phyloP scores from a whole-genome alignment of 2,329 filamentous ascomycete species.

The Fusarium xyrophilum region DNA sequence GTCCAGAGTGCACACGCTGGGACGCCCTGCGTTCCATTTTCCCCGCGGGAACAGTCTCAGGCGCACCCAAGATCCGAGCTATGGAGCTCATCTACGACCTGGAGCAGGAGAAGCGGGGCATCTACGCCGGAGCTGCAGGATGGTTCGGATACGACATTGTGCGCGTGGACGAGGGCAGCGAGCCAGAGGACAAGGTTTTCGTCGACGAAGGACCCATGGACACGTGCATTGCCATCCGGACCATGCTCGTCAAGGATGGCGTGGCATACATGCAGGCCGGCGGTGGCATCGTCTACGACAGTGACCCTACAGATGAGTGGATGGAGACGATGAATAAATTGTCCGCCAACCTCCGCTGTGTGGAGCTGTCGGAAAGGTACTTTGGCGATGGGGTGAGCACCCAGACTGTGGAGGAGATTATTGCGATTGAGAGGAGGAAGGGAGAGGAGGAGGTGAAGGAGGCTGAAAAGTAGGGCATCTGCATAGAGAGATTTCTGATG shows the following conservation, averaged over 20 bases:
- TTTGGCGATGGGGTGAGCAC: constrained; percentile 38
- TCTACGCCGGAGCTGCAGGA: constrained; percentile 95
- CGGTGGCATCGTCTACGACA: constrained; percentile 94
- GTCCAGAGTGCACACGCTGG: constrained; percentile 84
- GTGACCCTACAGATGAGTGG: constrained; percentile 89
- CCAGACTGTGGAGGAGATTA: constrained; percentile 41
- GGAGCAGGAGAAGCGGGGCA: constrained; percentile 89
- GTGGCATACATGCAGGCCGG: constrained; percentile 89
- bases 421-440: constrained; percentile 39
- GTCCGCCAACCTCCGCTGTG: constrained; percentile 52
- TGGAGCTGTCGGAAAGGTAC: constrained; percentile 40
- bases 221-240: constrained; percentile 80
- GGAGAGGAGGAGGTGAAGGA: constrained; percentile 40
- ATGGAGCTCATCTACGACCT: constrained; percentile 98
- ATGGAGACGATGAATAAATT: constrained; percentile 97
- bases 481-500: background rate
- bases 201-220: constrained; percentile 85
- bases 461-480: constrained; percentile 4
- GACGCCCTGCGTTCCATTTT: constrained; percentile 97
- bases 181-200: constrained; percentile 41
- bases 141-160: constrained; percentile 91
- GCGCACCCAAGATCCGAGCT: constrained; percentile 92
- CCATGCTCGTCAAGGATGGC: constrained; percentile 92
- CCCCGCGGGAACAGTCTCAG: constrained; percentile 93
- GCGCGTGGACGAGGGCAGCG: constrained; percentile 62